phyloP scores from a whole-genome alignment of 2,329 filamentous ascomycete species.

The Aspergillus transmontanensis region DNA sequence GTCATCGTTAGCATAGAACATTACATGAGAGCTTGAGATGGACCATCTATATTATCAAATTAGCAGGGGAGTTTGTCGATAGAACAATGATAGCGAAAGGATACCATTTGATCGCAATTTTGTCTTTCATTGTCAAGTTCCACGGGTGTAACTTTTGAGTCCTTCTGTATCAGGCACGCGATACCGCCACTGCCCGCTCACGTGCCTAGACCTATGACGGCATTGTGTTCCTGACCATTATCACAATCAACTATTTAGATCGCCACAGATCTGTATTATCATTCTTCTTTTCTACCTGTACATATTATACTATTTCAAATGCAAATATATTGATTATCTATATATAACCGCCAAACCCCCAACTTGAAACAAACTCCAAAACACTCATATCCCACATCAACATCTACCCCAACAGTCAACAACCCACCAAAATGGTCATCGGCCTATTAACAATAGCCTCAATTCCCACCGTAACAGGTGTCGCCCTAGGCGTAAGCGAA shows the following conservation, averaged over 20 bases:
- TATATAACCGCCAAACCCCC: not conserved
- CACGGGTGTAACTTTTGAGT: not conserved
- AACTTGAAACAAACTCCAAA: not conserved
- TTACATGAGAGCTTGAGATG: not conserved
- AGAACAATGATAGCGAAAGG: not conserved
- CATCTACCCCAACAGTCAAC: not conserved
- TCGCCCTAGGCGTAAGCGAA: slow-evolving; percentile 48
- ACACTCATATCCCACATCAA: not conserved
- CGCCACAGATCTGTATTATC: not conserved
- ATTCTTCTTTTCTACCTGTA: not conserved
- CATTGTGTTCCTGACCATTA: not conserved
- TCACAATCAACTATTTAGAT: not conserved
- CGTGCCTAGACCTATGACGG: not conserved
- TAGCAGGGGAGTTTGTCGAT: not conserved
- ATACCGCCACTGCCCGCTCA: not conserved
- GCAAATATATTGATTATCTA: not conserved
- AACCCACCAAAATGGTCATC: slow-evolving; percentile 40
- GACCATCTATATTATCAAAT: not conserved
- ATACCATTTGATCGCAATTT: not conserved
- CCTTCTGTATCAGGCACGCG: not conserved
- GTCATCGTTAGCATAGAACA: slow-evolving; percentile 4
- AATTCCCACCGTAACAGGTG: slow-evolving; percentile 52
- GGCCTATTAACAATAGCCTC: slow-evolving; percentile 42
- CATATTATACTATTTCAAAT: not conserved
- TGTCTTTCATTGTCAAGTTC: not conserved